Percentiles rank a stretch among this genome's conserved stretches.
phyloP scores from a whole-genome alignment of 495 filamentous ascomycete genomes.

The Amorphotheca resinae region DNA sequence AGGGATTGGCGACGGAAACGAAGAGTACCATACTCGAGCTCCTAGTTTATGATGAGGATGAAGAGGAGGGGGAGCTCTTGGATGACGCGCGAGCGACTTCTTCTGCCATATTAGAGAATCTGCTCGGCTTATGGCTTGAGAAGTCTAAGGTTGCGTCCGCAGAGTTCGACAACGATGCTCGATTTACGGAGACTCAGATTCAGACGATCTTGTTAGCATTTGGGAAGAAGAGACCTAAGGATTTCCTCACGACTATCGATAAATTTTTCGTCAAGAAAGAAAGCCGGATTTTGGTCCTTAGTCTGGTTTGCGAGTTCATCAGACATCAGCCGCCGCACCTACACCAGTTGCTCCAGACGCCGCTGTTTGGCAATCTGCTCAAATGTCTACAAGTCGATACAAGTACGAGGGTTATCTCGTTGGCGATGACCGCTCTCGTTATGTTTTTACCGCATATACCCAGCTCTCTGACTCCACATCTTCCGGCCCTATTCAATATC shows the following conservation, averaged over 20 bases:
- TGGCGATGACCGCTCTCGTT: slow-evolving; percentile 52
- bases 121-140: slow-evolving; percentile 48
- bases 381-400: slow-evolving; percentile 60
- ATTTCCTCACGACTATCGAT: slow-evolving; percentile 47
- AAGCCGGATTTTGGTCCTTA: slow-evolving; percentile 42
- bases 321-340: slow-evolving; percentile 58
- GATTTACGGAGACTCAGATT: slow-evolving; percentile 41
- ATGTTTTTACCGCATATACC: slow-evolving; percentile 71
- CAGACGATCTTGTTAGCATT: slow-evolving; percentile 30
- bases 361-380: slow-evolving; percentile 51
- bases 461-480: slow-evolving; percentile 44
- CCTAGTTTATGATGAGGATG: slow-evolving; percentile 45
- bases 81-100: slow-evolving; percentile 28
- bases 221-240: slow-evolving; percentile 54
- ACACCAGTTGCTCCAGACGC: slow-evolving; percentile 52
- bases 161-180: slow-evolving; percentile 30
- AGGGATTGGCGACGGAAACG: slow-evolving; percentile 44
- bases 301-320: slow-evolving; percentile 51
- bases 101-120: slow-evolving; percentile 36
- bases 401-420: slow-evolving; percentile 51
- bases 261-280: slow-evolving; percentile 45
- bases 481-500: slow-evolving; percentile 61
- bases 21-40: slow-evolving; percentile 43
- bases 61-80: slow-evolving; percentile 24
- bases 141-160: slow-evolving; percentile 32